Evolutionary conservation across 2,329 filamentous ascomycete species (phyloP).

Genomic region (Fusarium veterinarium): DNA sequence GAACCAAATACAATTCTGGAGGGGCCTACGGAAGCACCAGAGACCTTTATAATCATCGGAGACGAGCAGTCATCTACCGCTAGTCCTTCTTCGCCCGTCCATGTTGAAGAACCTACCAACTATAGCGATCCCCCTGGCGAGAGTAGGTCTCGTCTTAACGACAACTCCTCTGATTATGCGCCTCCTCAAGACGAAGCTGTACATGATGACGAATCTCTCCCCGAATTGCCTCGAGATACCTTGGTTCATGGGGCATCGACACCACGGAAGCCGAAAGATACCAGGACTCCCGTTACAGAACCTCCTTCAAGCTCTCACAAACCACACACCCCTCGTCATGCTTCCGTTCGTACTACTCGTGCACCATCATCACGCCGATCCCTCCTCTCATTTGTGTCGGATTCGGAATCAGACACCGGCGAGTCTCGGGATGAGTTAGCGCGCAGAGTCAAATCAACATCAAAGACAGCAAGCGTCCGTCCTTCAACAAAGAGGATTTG

Average conservation of each 20-base stretch:
- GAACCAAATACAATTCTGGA: background rate
- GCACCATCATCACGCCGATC: slow-evolving; percentile 50
- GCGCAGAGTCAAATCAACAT: slow-evolving; percentile 29
- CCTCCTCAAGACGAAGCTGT: background rate
- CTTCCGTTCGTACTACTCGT: slow-evolving; percentile 41
- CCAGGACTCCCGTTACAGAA: background rate
- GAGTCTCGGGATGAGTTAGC: slow-evolving; percentile 52
- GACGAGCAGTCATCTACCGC: background rate
- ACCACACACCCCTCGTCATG: slow-evolving; percentile 45
- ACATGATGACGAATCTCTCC: background rate
- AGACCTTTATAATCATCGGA: background rate
- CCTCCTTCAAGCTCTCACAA: slow-evolving; percentile 37
- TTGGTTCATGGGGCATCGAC: background rate
- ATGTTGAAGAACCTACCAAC: background rate
- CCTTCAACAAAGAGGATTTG: slow-evolving; percentile 42
- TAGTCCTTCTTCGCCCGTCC: background rate
- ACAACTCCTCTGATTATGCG: background rate
- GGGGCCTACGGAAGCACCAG: background rate
- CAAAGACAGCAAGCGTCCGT: slow-evolving; percentile 20
- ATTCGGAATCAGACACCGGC: slow-evolving; percentile 56
- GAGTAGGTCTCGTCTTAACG: background rate
- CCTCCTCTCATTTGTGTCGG: slow-evolving; percentile 57
- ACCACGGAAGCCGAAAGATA: slow-evolving; percentile 12
- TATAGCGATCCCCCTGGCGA: background rate
- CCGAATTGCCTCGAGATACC: background rate